Conservation (phyloP, 306 rosid species). For the Fragaria ananassa region DNA sequence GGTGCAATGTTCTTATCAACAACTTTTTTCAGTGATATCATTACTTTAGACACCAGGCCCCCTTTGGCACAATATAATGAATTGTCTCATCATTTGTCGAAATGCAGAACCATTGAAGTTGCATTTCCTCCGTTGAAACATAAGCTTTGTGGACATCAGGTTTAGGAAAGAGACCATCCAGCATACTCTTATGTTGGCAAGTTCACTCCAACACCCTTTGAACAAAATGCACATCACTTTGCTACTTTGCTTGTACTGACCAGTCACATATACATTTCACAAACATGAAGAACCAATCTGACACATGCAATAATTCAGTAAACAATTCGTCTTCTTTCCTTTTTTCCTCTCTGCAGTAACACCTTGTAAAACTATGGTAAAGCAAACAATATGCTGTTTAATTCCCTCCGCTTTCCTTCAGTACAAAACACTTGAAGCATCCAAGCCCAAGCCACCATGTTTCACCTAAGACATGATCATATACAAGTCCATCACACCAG, state of each 20-base stretch:
- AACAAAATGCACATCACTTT: constrained; percentile 46
- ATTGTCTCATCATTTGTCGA: constrained; percentile 51
- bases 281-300: constrained; percentile 63
- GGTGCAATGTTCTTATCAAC: constrained; percentile 41
- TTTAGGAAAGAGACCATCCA: constrained; percentile 49
- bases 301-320: constrained; percentile 58
- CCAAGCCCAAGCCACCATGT: constrained; percentile 38
- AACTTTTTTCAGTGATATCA: constrained; percentile 42
- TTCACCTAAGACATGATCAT: constrained; percentile 50
- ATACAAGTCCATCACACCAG: constrained; percentile 47
- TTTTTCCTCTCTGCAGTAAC: constrained; percentile 42
- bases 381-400: constrained; percentile 65
- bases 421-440: constrained; percentile 49
- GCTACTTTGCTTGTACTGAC: constrained; percentile 61
- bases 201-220: constrained; percentile 50
- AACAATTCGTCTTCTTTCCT: constrained; percentile 50
- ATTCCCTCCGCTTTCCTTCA: constrained; percentile 52
- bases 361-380: constrained; percentile 62
- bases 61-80: constrained; percentile 44
- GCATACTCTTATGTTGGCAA: constrained; percentile 50
- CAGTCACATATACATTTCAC: constrained; percentile 58
- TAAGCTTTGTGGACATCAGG: constrained; percentile 53
- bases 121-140: constrained; percentile 51
- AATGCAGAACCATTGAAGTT: constrained; percentile 37
- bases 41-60: constrained; percentile 43